Base-by-base conservation (phyloP, 495 filamentous ascomycete species). In the Podospora appendiculata region DNA sequence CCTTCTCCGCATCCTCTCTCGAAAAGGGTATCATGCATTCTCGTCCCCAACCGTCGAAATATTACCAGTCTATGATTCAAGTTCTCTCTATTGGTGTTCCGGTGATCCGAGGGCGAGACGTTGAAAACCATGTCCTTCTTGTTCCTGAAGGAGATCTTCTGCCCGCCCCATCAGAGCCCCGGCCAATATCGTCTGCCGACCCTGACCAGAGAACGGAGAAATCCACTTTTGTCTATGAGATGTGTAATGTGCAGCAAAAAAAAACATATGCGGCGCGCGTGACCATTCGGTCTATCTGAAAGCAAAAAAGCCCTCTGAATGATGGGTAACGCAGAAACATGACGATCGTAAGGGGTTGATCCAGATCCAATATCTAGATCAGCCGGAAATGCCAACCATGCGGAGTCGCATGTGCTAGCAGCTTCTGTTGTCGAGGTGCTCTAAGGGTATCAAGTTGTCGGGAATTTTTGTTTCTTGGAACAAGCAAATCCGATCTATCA, bases 151-250 rank as follows among this genome's bases (percentile, higher is more conserved):
- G 5, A 25, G 25, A 25, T 25, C 25, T 25, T 25, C 25, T 25
- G 25, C 25, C 25, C 25, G 25, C 25, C 25, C 25, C 25, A 25
- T 5, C 25, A 25, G 25, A 25, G 25, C 25, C 52, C 52, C 49
- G 50, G 53, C 41, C 47, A 56, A 66, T 61, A 57, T 51, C 57
- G 49, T 43, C 16, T 47, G 53, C 45, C 54, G 59, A 58, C 52
- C 56, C 54, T 62, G 66, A 68, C 71, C 66, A 72, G 68, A 74
- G 60, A 69, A 71, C 66, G 62, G 71, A 76, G 73, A 74, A 73
- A 76, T 75, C 77, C 74, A 73, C 73, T 79, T 80, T 80, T 80
- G 72, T 81, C 78, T 81, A 81, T 75, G 70, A 69, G 60, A 70
- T 58, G 56, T 54, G 56, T 59, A 62, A 65, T 58, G 63, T 62